Evolutionary conservation across 208 protist genomes (phyloP).

Genomic region (Leishmania lainsoni): DNA sequence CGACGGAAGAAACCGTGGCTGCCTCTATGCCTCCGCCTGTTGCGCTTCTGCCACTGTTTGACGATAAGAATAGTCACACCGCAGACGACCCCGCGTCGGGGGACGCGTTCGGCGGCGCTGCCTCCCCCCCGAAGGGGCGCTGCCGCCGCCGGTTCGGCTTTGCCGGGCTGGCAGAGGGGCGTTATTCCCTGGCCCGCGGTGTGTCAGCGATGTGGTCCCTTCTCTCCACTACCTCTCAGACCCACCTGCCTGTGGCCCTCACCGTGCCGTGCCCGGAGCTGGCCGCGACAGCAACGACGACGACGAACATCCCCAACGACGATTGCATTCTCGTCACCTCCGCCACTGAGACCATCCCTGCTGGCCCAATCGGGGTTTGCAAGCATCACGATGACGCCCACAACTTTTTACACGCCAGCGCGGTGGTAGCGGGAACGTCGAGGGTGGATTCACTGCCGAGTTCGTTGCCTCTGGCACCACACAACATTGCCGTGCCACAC

Average conservation of each 20-base stretch:
- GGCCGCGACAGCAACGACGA: neutral
- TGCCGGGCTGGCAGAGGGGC: neutral
- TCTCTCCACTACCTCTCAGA: slow-evolving; percentile 20
- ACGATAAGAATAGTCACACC: neutral
- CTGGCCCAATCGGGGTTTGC: neutral
- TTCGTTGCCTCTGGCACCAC: slow-evolving; percentile 2
- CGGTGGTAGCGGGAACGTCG: neutral
- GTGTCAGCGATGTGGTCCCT: slow-evolving; percentile 19
- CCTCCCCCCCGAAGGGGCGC: neutral
- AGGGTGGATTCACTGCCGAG: slow-evolving; percentile 1
- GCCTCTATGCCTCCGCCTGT: neutral
- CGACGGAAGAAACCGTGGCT: neutral
- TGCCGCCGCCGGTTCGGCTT: neutral
- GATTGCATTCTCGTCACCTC: neutral
- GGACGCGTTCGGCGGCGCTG: neutral
- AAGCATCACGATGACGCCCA: neutral
- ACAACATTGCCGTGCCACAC: neutral
- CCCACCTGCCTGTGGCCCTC: neutral
- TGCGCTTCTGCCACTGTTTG: neutral
- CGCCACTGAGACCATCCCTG: neutral
- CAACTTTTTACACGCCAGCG: neutral
- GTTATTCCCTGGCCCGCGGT: neutral
- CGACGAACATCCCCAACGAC: too few relatives aligned
- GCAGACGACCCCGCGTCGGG: neutral
- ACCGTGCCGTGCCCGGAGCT: neutral